Percentiles rank a stretch among this genome's conserved stretches.
Evolutionary conservation across 192 early-diverging fungal genomes (phyloP).

Genomic region (Linnemannia hyalina): DNA sequence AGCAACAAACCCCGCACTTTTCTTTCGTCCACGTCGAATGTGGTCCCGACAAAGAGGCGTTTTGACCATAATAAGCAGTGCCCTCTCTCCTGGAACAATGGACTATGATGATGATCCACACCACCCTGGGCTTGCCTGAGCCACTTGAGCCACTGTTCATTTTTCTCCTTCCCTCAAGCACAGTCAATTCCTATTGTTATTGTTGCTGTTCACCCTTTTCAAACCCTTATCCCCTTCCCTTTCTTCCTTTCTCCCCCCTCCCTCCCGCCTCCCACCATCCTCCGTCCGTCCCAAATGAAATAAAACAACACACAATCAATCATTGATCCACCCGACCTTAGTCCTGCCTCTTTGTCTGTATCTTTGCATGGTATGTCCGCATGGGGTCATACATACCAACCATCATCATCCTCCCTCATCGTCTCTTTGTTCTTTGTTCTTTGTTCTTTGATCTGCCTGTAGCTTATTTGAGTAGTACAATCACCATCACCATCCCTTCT

Average conservation of each 20-base stretch:
- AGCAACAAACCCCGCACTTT: no score
- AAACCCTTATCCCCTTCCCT: neutral
- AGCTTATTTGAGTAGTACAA: neutral
- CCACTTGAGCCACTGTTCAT: no score
- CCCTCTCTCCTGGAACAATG: no score
- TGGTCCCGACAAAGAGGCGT: no score
- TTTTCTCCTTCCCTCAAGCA: no score
- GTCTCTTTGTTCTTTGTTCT: neutral
- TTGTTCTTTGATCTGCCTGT: neutral
- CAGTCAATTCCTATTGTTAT: neutral
- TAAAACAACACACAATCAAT: neutral
- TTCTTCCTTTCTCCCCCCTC: neutral
- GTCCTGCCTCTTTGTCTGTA: neutral
- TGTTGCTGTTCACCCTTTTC: neutral
- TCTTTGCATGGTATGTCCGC: neutral
- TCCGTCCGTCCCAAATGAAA: neutral
- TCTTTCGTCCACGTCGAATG: no score
- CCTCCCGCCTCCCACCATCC: neutral
- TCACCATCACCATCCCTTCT: neutral
- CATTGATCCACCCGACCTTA: no score
- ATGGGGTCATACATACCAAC: neutral
- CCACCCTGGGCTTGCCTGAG: no score
- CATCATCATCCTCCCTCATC: neutral
- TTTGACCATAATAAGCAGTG: no score
- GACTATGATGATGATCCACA: no score